Percentiles rank a stretch among this genome's conserved stretches.
Evolutionary conservation across 495 filamentous ascomycete genomes (phyloP).

Genomic region (Hyaloscypha variabilis): DNA sequence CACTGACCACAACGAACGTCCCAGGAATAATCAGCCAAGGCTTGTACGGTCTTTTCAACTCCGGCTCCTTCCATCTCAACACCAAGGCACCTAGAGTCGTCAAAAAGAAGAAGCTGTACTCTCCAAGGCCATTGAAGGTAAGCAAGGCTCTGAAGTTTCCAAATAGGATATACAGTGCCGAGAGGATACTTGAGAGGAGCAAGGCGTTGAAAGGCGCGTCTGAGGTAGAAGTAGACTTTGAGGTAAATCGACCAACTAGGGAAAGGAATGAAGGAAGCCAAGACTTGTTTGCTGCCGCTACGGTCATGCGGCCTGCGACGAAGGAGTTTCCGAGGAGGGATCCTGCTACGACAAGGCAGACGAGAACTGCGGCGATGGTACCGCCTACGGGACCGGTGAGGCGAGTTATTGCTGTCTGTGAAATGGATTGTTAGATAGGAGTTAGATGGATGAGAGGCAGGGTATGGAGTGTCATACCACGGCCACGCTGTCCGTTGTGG

Average conservation of each 20-base stretch:
- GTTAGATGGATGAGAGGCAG: too few species aligned
- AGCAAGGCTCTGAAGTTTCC: slow-evolving; percentile 58
- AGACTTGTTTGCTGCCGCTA: slow-evolving; percentile 53
- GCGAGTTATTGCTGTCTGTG: slow-evolving; percentile 56
- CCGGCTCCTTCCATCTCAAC: slow-evolving; percentile 51
- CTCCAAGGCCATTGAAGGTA: slow-evolving; percentile 58
- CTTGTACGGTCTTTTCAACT: slow-evolving; percentile 48
- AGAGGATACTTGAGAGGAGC: slow-evolving; percentile 47
- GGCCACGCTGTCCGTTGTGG: slow-evolving; percentile 54
- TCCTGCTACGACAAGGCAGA: slow-evolving; percentile 55
- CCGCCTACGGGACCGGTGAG: slow-evolving; percentile 51
- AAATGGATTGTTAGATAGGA: too few species aligned
- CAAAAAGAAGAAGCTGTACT: slow-evolving; percentile 61
- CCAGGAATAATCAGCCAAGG: slow-evolving; percentile 47
- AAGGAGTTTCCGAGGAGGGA: slow-evolving; percentile 59
- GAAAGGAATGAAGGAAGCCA: slow-evolving; percentile 51
- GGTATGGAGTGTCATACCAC: too few species aligned
- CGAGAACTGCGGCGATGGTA: slow-evolving; percentile 47
- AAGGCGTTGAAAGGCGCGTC: slow-evolving; percentile 56
- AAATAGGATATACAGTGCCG: slow-evolving; percentile 54
- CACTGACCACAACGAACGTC: slow-evolving; percentile 52
- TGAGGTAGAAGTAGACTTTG: slow-evolving; percentile 1
- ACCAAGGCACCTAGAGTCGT: slow-evolving; percentile 55
- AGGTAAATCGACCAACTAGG: slow-evolving; percentile 10
- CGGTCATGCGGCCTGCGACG: slow-evolving; percentile 57